A percentile compares a stretch with the other conserved stretches of the same genome.
Conservation (phyloP, 2,329 filamentous ascomycete genomes). For the Sclerotinia glacialis region DNA sequence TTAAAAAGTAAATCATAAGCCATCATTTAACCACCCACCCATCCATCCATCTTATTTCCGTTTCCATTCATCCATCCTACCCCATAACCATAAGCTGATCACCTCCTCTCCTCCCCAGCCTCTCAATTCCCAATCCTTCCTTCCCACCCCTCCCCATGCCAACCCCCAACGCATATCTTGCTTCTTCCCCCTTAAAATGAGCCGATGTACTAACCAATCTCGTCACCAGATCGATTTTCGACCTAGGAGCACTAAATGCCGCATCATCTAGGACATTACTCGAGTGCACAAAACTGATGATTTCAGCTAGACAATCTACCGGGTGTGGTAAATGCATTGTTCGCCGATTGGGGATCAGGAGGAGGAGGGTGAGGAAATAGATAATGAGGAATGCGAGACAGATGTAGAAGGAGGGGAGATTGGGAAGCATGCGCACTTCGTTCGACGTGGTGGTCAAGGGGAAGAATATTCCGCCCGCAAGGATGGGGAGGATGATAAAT, state of each 20-base stretch:
- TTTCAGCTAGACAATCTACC: conserved; percentile 69
- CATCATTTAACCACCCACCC: background rate
- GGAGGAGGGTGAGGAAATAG: conserved; percentile 62
- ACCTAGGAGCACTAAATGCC: conserved; percentile 66
- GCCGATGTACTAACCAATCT: conserved; percentile 49
- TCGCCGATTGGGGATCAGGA: conserved; percentile 60
- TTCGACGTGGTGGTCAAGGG: conserved; percentile 57
- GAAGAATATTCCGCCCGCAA: conserved; percentile 71
- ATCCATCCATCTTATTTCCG: background rate
- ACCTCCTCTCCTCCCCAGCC: conserved; percentile 31
- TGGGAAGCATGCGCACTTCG: conserved; percentile 65
- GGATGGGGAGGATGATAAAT: conserved; percentile 61
- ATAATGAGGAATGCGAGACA: conserved; percentile 70
- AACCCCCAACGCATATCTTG: conserved; percentile 36
- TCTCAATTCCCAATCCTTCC: conserved; percentile 37
- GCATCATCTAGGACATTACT: conserved; percentile 69
- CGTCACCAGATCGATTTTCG: conserved; percentile 65
- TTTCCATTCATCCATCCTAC: background rate
- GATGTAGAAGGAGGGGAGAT: conserved; percentile 69
- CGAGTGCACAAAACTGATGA: conserved; percentile 74
- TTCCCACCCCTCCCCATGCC: conserved; percentile 32
- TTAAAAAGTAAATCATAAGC: too few species aligned
- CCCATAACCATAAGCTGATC: conserved; percentile 15
- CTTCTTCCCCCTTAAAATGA: conserved; percentile 18
- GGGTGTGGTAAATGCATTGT: conserved; percentile 69